Evolutionary conservation across 768 basidiomycete genomes (phyloP).

Genomic region (Hypholoma sublateritium): DNA sequence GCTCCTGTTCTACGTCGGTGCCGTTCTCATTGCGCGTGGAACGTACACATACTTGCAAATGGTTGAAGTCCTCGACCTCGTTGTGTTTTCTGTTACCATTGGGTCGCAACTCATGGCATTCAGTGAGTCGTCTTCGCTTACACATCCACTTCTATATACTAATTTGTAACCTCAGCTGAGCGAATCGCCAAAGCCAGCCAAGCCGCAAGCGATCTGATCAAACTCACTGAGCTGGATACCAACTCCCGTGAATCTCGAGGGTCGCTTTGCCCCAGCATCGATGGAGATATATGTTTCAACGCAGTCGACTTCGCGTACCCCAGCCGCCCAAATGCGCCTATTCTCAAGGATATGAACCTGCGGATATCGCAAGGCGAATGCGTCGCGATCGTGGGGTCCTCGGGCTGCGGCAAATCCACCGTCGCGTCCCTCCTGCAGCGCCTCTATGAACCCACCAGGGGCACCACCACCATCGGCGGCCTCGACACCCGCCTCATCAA

Average conservation of each 20-base stretch:
- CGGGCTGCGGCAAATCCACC: conserved; percentile 86
- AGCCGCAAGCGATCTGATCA: conserved; percentile 78
- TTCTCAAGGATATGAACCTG: conserved; percentile 71
- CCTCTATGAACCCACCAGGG: conserved; percentile 69
- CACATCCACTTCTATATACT: not conserved
- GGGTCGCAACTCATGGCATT: conserved; percentile 89
- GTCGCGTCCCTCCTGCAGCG: conserved; percentile 75
- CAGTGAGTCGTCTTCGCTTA: conserved; percentile 21
- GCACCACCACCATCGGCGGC: conserved; percentile 54
- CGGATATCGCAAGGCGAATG: conserved; percentile 75
- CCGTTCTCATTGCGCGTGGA: conserved; percentile 77
- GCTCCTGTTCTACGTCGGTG: conserved; percentile 87
- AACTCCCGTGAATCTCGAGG: conserved; percentile 76
- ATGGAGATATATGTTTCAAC: conserved; percentile 72
- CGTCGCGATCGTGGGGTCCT: conserved; percentile 78
- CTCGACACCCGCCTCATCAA: conserved; percentile 52
- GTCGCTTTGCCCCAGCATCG: conserved; percentile 33
- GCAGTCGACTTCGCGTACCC: conserved; percentile 88
- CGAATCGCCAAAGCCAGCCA: conserved; percentile 82
- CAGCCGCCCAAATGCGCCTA: conserved; percentile 76
- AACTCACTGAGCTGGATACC: conserved; percentile 58
- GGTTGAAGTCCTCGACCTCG: conserved; percentile 87
- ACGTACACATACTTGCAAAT: conserved; percentile 86
- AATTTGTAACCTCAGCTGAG: conserved; percentile 37
- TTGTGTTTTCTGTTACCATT: conserved; percentile 92